Evolutionary conservation across 2,329 filamentous ascomycete genomes (phyloP), one percentile per base, ranked within the genome.

Genomic region (Botrytis fabae): DNA sequence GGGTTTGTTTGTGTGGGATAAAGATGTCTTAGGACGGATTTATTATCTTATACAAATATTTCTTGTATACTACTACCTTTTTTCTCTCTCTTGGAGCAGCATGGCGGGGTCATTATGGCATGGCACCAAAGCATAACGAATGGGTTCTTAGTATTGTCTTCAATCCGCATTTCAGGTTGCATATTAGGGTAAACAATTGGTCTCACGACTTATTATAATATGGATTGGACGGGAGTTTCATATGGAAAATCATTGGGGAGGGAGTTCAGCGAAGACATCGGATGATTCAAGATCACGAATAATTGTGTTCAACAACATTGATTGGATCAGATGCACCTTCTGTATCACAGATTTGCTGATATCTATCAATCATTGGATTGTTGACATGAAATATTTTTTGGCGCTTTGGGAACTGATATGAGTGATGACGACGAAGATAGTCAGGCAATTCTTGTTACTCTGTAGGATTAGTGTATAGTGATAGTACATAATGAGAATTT

Each of bases 171-270:
- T 54, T n/a, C n/a, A 28, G 48, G 35, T 42, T 68, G 25, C 48
- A 68, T 42, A 68, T 18, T 32, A 68, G 48, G 65, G 48, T 68
- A 57, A 68, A 68, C 1, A 38, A 42, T 12, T 57, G 48, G 65
- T 68, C 65, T 68, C 65, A 32, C 48, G 35, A 32, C 48, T 42
- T 18, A 32, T 42, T 18, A 32, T 57, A 57, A 18, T 57, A 16
- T 57, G 48, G 48, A 57, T 22, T n/a, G 25, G 28, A 42, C 18
- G 8, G 48, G 65, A 42, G 20, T 68, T 57, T 54, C n/a, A 42
- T 32, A 68, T 28, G 51, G 51, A 57, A 57, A 57, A 57, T 28
- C 16, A 57, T 32, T 18, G 14, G 59, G 35, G 59, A 40, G 35
- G 35, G 59, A 40, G 25, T 40, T 61, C 16, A n/a, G 40, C 10